Evolutionary conservation across 352 stramenopile species (phyloP), one percentile per base, ranked within the genome.

Genomic region (Globisporangium solare): DNA sequence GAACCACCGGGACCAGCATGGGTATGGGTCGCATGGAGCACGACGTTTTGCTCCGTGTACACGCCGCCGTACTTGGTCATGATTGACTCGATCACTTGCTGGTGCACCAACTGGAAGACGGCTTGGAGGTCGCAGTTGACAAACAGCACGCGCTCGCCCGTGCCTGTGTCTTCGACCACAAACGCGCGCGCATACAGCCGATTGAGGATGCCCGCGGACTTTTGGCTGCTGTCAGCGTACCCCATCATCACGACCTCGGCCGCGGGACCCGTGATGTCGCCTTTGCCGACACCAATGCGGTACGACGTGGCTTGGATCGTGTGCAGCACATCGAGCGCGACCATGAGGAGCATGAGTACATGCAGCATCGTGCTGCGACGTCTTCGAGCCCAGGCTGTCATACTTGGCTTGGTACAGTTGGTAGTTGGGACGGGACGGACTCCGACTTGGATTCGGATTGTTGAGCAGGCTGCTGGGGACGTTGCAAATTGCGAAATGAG

Each of bases 11-110:
- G 80, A 1, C 70, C 78, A 27, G 73, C 80, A 56, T 95, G 86
- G 17, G 84, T 92, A 62, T 95, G 86, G 2, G 80, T 92, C 18
- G 79, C 83, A 51, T 77, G 79, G 0, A 94, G 66, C 18, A 74
- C 61, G n/a, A 90, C 63, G 61, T 88, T 92, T 47, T 86, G 71
- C 48, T 70, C 71, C 0, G 64, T 71, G 71, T 80, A 80, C 12
- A 75, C 5, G 7, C 67, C 58, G 18, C 35, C 50, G 37, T 74
- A 80, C n/a, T 67, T 74, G 47, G 18, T 39, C 13, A 48, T 51
- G 15, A 82, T 10, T 40, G 11, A 21, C n/a, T 58, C 46, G 13
- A 82, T 60, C 31, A 79, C 72, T 51, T 82, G 59, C 41, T 78
- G 66, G 27, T 82, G 72, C n/a, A 79, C 70, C 8, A 82, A 54